Evolutionary conservation across 495 filamentous ascomycete species (phyloP), one percentile per base, ranked within the genome.

Genomic region (Hyaloscypha hepaticicola): DNA sequence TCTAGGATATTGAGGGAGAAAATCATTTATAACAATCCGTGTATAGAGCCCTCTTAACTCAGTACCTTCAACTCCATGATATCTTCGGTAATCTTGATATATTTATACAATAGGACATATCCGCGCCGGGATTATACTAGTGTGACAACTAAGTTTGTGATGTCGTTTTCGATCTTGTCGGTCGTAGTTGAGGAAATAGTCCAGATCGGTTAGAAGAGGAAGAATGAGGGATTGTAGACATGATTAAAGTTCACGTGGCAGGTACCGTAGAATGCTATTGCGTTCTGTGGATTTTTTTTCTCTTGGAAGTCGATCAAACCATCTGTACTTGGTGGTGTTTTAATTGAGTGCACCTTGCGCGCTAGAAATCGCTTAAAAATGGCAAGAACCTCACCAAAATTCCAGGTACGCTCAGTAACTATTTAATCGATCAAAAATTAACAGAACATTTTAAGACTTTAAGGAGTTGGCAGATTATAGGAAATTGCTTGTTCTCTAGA

Each of bases 31-130:
- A 27, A 63, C 41, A 61, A 61, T 61, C 41, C 41, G 28, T 64
- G 28, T 64, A 45, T 57, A 64, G 52, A 64, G 51, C 19, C 53
- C 33, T 64, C 53, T 27, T 58, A 58, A 57, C 52, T 33, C 27
- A 58, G 61, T 53, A 19, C 55, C 61, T 64, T 64, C 53, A 41
- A 64, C 61, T 64, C 29, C 61, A 51, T 64, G 29, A 58, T 58
- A 34, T 64, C 29, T 64, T 58, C 58, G 34, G 61, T 64, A 34
- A 64, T 64, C 61, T 49, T 64, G 53, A 58, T 64, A 64, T 64
- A 34, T 57, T 63, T 64, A 34, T 64, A 33, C 53, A 64, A 34
- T 64, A 64, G 53, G 55, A 64, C 53, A 64, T 25, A 62, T 62
- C 60, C 60, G 60, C 49, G 48, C 49, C 21, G 49, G 60, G 38